Base-by-base conservation (phyloP, 768 basidiomycete genomes). In the Hygrocybe coccinea region DNA sequence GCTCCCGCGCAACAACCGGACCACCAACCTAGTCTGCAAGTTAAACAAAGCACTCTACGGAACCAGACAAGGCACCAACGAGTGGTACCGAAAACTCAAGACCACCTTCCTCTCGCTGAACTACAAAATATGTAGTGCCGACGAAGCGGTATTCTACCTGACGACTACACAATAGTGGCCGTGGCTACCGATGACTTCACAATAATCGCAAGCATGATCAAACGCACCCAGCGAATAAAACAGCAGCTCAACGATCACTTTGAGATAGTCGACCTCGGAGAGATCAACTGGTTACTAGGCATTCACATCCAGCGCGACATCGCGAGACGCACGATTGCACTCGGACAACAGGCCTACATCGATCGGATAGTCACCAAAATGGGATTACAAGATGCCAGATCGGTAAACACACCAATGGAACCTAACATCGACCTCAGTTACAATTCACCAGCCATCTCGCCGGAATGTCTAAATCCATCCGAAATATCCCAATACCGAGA, bases 121-220 rank as follows among this genome's bases (percentile, higher is more conserved):
- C 29, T 29, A 29, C 29, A 29, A 29, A 29, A 8, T 29, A 29
- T 29, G 29, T 29, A 29, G 8, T 29, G 29, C 29, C 29, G 29
- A 29, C 29, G 8, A 29, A 29, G 29, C 8, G 29, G 29, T 29
- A 29, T 29, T 29, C 29, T 29, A 29, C 29, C 8, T 29, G 8
- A 29, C 8, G 29, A 29, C 29, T 29, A 29, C 19, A 47, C n/a
- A 5, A 47, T 47, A 15, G 44, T 46, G 10, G 44, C 44, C 8
- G 44, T 19, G 9, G 46, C 46, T 29, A 47, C 46, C 22, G 68
- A 72, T 46, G 63, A 72, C 56, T 62, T 65, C 38, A 61, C 64
- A 3, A 59, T 71, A 22, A 39, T 64, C 6, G 56, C 63, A 29
- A 29, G 29, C 8, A 29, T 8, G 8, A 29, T 29, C 8, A 29